Evolutionary conservation across 2,329 filamentous ascomycete species (phyloP).

Genomic region (Nigrospora oryzae): DNA sequence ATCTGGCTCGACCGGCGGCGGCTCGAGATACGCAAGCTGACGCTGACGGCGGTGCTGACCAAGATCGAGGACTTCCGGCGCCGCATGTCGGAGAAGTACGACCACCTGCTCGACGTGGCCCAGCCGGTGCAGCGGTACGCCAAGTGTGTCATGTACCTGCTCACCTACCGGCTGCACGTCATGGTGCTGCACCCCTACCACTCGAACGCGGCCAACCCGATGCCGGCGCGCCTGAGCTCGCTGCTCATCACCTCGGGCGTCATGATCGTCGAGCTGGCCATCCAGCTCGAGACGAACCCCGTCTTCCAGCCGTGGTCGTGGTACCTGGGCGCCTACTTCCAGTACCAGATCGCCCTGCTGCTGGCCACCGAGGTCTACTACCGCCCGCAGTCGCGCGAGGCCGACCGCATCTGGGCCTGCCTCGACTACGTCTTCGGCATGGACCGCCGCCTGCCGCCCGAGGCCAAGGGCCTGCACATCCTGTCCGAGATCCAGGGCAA

Average conservation of each 20-base stretch:
- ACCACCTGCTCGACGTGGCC: conserved; percentile 49
- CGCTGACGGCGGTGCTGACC: conserved; percentile 53
- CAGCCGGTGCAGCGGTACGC: conserved; percentile 56
- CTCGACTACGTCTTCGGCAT: conserved; percentile 65
- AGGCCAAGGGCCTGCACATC: conserved; percentile 52
- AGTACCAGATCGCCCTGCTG: conserved; percentile 63
- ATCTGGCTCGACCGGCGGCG: conserved; percentile 63
- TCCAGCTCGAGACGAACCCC: conserved; percentile 34
- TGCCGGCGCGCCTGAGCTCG: conserved; percentile 56
- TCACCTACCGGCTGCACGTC: conserved; percentile 54
- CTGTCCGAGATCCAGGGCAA: conserved; percentile 55
- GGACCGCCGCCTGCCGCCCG: conserved; percentile 38
- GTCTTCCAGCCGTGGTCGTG: conserved; percentile 54
- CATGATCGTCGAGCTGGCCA: conserved; percentile 37
- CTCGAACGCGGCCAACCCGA: conserved; percentile 28
- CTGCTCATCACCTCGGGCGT: conserved; percentile 56
- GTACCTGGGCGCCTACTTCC: conserved; percentile 64
- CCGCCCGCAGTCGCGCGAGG: conserved; percentile 46
- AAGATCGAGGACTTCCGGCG: conserved; percentile 63
- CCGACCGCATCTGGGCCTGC: conserved; percentile 60
- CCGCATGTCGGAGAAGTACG: conserved; percentile 57
- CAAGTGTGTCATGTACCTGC: conserved; percentile 55
- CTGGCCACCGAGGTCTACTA: conserved; percentile 60
- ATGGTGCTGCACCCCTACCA: conserved; percentile 64
- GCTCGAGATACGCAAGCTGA: conserved; percentile 52